Evolutionary conservation across 208 protist genomes (phyloP), one percentile per base, ranked within the genome.

Genomic region (Acanthamoeba divionensis): DNA sequence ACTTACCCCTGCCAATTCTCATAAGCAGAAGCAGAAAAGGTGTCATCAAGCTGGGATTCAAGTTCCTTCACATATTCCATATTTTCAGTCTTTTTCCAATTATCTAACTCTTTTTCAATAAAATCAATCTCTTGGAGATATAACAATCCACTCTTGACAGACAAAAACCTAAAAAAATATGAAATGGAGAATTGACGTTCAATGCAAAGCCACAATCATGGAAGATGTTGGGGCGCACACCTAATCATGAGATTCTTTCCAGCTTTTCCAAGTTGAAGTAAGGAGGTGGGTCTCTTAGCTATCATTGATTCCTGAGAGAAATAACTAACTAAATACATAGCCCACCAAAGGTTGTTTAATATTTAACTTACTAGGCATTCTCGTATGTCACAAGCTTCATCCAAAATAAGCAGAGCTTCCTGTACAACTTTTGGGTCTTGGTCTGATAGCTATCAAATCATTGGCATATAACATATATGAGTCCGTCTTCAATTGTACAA

Each of bases 381-480:
- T 15, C 24, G 15, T 41, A 91, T 73, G 24, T 94, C 90, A 63
- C 92, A 93, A 6, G 92, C 92, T 10, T 94, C 92, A n/a, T 93
- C 90, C 10, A 94, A 31, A 2, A 94, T 85, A 26, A 73, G 86
- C 6, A 94, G 65, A n/a, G 92, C 91, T 0, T 89, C 38, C 12
- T 60, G 36, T 13, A 69, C 47, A 6, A 94, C 92, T 62, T 91
- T 79, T 26, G 26, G 7, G 60, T 94, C 92, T 5, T 26, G 7
- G 50, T 94, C 92, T 15, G 86, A 82, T 21, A 94, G 38, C 85
- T 94, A 79, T 33, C 29, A 29, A 41, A 92, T 60, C 18, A 48
- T 29, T 52, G 55, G n/a, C 29, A 18, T n/a, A 54, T 3, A 45
- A 13, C 24, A 0, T 60, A 54, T 12, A 50, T 0, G 3, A 0